Percentiles rank a stretch among this genome's conserved stretches.
Evolutionary conservation across 306 rosid species (phyloP).

Genomic region (Sechiopsis laciniata): DNA sequence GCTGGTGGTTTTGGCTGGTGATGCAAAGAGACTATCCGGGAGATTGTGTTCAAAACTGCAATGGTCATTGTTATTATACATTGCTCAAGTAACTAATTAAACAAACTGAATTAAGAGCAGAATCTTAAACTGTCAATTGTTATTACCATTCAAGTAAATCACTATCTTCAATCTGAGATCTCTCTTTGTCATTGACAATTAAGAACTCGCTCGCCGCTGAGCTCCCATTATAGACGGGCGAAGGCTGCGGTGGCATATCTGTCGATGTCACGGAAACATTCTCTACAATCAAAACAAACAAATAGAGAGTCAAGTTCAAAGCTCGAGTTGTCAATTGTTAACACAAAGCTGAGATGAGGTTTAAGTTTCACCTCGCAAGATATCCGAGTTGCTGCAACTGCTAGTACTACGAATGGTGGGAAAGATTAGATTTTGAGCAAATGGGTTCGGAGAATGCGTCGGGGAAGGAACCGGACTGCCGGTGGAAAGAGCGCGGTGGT

Average conservation of each 20-base stretch:
- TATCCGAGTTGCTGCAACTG: conserved; percentile 5
- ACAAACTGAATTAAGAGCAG: not conserved
- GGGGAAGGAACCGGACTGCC: conserved; percentile 80
- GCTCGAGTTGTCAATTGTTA: not conserved
- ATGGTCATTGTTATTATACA: not conserved
- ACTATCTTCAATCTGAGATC: conserved; percentile 43
- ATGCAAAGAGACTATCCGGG: conserved; percentile 95
- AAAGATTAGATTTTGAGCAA: conserved; percentile 40
- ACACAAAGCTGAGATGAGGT: not conserved
- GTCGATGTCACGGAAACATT: conserved; percentile 24
- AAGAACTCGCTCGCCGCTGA: conserved; percentile 34
- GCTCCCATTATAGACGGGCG: conserved; percentile 16
- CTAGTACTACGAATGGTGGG: conserved; percentile 40
- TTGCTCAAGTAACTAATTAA: not conserved
- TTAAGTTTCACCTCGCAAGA: not conserved
- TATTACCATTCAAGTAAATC: conserved; percentile 65
- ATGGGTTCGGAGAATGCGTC: conserved; percentile 52
- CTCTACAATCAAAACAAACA: conserved; percentile 36
- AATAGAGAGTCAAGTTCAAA: conserved; percentile 27
- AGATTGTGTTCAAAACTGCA: conserved; percentile 96
- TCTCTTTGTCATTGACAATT: conserved; percentile 42
- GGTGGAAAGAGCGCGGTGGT: conserved; percentile 56
- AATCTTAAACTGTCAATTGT: not conserved
- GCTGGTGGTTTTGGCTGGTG: conserved; percentile 69
- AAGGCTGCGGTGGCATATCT: conserved; percentile 33